Evolutionary conservation across 257 asterid genomes (phyloP).

Genomic region (Lavandula angustifolia): DNA sequence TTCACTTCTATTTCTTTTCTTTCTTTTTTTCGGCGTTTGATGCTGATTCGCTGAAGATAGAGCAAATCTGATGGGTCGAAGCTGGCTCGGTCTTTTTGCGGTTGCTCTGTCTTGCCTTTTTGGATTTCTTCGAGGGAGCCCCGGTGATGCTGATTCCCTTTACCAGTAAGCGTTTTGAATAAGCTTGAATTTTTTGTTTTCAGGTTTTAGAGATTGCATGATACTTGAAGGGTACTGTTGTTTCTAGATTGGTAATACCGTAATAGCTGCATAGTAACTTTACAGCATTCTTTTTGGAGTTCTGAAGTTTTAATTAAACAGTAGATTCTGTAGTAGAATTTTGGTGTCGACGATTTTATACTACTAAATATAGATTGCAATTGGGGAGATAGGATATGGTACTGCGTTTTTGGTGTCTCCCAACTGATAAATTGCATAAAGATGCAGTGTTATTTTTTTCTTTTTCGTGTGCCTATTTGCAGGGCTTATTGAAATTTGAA

Average conservation of each 20-base stretch:
- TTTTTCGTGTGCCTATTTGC: slow-evolving; percentile 11
- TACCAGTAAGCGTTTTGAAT: slow-evolving; percentile 48
- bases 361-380: slow-evolving; percentile 1
- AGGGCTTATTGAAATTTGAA: slow-evolving; percentile 1
- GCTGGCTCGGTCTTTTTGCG: slow-evolving; percentile 42
- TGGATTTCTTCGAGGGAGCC: slow-evolving; percentile 53
- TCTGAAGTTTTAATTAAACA: slow-evolving; percentile 13
- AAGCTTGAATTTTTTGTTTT: background rate
- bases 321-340: background rate
- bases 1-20: slow-evolving; percentile 3
- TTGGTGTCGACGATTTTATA: background rate
- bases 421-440: background rate
- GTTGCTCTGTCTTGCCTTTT: slow-evolving; percentile 40
- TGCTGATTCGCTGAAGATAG: slow-evolving; percentile 9
- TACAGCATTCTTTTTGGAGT: background rate
- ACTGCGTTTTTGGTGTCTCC: slow-evolving; percentile 20
- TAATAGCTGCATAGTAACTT: background rate
- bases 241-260: background rate
- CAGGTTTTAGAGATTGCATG: background rate
- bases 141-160: slow-evolving; percentile 75
- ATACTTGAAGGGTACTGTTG: background rate
- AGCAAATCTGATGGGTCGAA: slow-evolving; percentile 44
- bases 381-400: slow-evolving; percentile 11
- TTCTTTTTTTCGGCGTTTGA: background rate
- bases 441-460: background rate